Evolutionary conservation across 2,329 filamentous ascomycete species (phyloP), one percentile per base, ranked within the genome.

Genomic region (Aspergillus versicolor): DNA sequence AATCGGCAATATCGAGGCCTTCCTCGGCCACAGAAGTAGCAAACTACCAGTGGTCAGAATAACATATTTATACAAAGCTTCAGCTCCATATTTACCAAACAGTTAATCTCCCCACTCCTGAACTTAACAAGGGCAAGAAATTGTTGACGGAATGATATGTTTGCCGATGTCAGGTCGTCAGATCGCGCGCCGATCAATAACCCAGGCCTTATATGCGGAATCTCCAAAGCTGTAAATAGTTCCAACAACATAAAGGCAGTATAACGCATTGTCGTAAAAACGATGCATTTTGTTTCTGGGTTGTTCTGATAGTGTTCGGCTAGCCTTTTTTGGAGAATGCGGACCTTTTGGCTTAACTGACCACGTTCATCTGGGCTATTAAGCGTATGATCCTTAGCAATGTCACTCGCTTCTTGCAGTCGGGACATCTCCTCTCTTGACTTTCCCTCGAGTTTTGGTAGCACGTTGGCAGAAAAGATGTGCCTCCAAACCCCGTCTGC

Each of bases 221-320:
- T 82, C 1, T 79, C 77, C 56, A 91, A 79, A 1, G 73, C 70
- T 1, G 78, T 72, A 60, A 96, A 88, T 0, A 96, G 77, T 43
- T 88, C 85, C 1, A 83, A 78, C 1, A 99, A 77, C 15, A 95
- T 73, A 17, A 85, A 83, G 1, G 92, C 93, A 0, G 91, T 93
- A 61, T 89, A 85, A 41, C 92, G 82, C 69, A 88, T 83, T 59
- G 91, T 82, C 0, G 96, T 91, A 71, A 99, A 97, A 0, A 97
- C 84, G 54, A 99, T 96, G 67, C 91, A 96, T 59, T 87, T 86
- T 27, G 82, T 79, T 6, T 85, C 79, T 1, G 79, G 80, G 3
- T 78, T 74, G 2, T 79, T 73, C 32, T 82, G 75, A 65, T 92
- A 97, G 49, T 88, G 82, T 7, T 84, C 72, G 3, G 73, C 69